Conservation (phyloP, 371 early-diverging fungal species). For the Mortierella sp. region DNA sequence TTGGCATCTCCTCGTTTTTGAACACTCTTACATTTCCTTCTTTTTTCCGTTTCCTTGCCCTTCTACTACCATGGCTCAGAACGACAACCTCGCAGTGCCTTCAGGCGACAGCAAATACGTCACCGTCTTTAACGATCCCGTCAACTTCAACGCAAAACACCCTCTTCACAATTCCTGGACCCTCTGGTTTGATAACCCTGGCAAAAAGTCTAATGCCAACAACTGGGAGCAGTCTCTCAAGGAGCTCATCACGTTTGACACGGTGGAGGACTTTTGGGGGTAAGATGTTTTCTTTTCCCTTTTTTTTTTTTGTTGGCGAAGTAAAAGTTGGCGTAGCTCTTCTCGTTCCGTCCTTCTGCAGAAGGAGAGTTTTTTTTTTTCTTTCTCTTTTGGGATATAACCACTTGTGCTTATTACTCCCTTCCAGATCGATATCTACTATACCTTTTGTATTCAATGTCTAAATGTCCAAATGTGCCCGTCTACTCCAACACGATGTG, state of each 20-base stretch:
- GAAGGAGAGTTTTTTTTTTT: no score
- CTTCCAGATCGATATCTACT: no score
- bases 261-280: slow-evolving; percentile 98
- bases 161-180: slow-evolving; percentile 92
- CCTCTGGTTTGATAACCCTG: slow-evolving; percentile 92
- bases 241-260: slow-evolving; percentile 83
- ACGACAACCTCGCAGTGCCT: slow-evolving; percentile 39
- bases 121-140: slow-evolving; percentile 69
- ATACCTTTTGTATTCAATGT: no score
- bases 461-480: no score
- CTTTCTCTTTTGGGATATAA: slow-evolving; percentile 36
- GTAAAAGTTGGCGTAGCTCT: no score
- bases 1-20: no score
- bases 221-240: slow-evolving; percentile 92
- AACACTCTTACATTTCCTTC: neutral
- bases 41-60: neutral
- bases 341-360: no score
- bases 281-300: slow-evolving; percentile 53
- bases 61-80: slow-evolving; percentile 19
- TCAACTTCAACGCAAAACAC: slow-evolving; percentile 87
- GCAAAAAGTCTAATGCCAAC: slow-evolving; percentile 72
- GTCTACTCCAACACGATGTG: no score
- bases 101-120: slow-evolving; percentile 39
- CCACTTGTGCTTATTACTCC: slow-evolving; percentile 71
- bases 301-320: neutral